Evolutionary conservation across 2,329 filamentous ascomycete species (phyloP).

Genomic region (Tetracladium maxilliforme): DNA sequence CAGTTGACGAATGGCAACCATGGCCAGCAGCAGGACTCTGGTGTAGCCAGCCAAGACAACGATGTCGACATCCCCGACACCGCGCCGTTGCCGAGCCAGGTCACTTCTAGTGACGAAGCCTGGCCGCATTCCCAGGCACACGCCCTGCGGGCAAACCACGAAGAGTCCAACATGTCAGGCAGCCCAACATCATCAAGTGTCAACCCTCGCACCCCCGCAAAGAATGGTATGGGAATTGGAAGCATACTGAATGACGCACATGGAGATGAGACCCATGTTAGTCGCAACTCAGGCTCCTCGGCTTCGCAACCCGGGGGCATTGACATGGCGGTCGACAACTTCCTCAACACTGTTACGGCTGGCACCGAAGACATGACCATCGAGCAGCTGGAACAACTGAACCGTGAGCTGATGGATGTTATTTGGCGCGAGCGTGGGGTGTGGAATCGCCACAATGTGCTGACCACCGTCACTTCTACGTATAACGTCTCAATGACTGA

Average conservation of each 20-base stretch:
- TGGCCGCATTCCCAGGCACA: slow-evolving; percentile 46
- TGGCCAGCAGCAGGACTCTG: slow-evolving; percentile 23
- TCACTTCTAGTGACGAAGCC: slow-evolving; percentile 32
- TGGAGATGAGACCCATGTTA: too few species aligned
- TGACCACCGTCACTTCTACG: too few species aligned
- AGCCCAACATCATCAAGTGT: slow-evolving; percentile 9
- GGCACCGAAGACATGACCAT: too few species aligned
- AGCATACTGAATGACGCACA: too few species aligned
- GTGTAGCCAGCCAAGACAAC: slow-evolving; percentile 20
- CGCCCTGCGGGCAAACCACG: too few species aligned
- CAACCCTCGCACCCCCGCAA: slow-evolving; percentile 10
- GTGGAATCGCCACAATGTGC: slow-evolving; percentile 72
- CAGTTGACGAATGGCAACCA: slow-evolving; percentile 55
- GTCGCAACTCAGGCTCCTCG: too few species aligned
- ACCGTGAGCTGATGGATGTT: slow-evolving; percentile 77
- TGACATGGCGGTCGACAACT: slow-evolving; percentile 31
- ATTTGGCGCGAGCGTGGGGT: slow-evolving; percentile 69
- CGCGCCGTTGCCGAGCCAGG: too few species aligned
- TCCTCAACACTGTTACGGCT: slow-evolving; percentile 49
- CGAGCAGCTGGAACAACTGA: slow-evolving; percentile 91
- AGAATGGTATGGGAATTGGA: too few species aligned
- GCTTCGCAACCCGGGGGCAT: slow-evolving; percentile 30
- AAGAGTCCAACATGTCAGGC: slow-evolving; percentile 1
- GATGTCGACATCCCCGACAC: slow-evolving; percentile 37
- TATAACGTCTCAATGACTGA: too few species aligned